Evolutionary conservation across 805 yeast species (phyloP), one percentile per base, ranked within the genome.

Genomic region (Wickerhamiella qilinensis): DNA sequence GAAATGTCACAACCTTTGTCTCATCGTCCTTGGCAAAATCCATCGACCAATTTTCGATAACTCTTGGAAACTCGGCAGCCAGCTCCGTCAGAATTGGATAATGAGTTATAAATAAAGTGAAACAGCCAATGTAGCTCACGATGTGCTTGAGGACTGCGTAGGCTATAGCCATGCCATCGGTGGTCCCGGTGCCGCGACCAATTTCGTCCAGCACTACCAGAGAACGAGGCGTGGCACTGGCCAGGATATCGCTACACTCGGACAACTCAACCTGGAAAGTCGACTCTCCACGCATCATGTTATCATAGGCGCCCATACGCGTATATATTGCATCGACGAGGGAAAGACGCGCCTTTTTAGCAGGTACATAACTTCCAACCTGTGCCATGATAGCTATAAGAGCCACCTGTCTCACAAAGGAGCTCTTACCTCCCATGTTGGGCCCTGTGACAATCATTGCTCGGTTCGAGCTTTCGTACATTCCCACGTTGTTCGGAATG

Each of bases 401-500:
- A 0, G 91, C 93, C n/a, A 79, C 66, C 43, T 79, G 84, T 36
- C 81, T 67, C 12, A 79, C 82, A 50, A 73, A 75, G 1, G 84
- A 74, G 8, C 86, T 76, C 53, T 82, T 82, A 2, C 93, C 93
- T 5, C 93, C 93, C 85, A 81, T 79, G 46, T 81, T 81, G 0
- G 93, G 91, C 0, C 93, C 94, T 0, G 93, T 81, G 18, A 85
- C 70, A 14, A 85, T 64, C 39, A 75, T 60, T 0, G 71, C 68
- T 25, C 83, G 63, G 12, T 71, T 64, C 3, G 60, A 54, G n/a
- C 59, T 51, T 5, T 58, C 51, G 4, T 62, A 47, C 61, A 85
- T 68, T 5, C 53, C 39, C 4, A 77, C 66, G 45, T 75, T 73
- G 52, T 84, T 85, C 2, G 91, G 66, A 11, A 85, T 81, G 51